Base-by-base conservation (phyloP, 2,329 filamentous ascomycete genomes). In the Sarocladium oryzae region DNA sequence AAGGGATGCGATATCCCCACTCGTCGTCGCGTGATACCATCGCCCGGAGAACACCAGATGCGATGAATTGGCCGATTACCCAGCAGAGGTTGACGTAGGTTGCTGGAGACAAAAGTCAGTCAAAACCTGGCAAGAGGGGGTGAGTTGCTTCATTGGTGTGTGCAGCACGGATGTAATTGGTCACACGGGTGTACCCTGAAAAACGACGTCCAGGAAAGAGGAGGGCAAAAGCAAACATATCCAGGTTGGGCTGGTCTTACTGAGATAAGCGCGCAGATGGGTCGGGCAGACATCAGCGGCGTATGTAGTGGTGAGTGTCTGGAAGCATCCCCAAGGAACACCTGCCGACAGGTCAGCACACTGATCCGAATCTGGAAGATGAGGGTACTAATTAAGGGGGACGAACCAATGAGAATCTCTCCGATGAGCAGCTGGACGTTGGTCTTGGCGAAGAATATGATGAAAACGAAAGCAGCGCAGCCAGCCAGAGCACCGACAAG, bases 201-300 rank as follows among this genome's bases (percentile, higher is more conserved):
- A n/a, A n/a, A n/a, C n/a, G n/a, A n/a, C n/a, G n/a, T n/a, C n/a
- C n/a, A n/a, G n/a, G n/a, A n/a, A n/a, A n/a, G n/a, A n/a, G n/a
- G n/a, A n/a, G n/a, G n/a, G n/a, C n/a, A n/a, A n/a, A n/a, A n/a
- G n/a, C n/a, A n/a, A n/a, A n/a, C n/a, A n/a, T n/a, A n/a, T n/a
- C n/a, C n/a, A n/a, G n/a, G n/a, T n/a, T n/a, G n/a, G n/a, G n/a
- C n/a, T n/a, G n/a, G n/a, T n/a, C 40, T 45, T 45, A 45, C 40
- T 76, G 3, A 78, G 64, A 49, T 77, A 77, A 7, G 70, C 66
- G n/a, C 75, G 69, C 1, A 78, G 67, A 2, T 69, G 73, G 21
- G 60, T 67, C 13, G 69, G 69, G 58, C 68, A 71, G 36, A 72
- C 67, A 21, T 78, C 75, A 2, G 75, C 67, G 0, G 75, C 75